Percentiles rank a stretch among this genome's conserved stretches.
Conservation (phyloP, 192 early-diverging fungal species). For the Neocallimastix lanati region DNA sequence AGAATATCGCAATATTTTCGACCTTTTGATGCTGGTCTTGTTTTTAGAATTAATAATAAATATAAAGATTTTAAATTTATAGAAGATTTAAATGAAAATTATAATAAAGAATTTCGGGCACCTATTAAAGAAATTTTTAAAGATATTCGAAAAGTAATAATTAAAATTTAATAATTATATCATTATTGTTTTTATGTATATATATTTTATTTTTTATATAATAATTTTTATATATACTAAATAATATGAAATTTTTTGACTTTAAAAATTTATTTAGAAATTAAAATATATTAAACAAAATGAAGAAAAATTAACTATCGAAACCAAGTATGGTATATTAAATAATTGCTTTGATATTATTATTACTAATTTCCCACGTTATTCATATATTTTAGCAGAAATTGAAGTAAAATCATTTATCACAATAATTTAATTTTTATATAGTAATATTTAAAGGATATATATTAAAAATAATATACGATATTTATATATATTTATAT, state of each 20-base stretch:
- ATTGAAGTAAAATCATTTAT: background rate
- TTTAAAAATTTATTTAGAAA: background rate
- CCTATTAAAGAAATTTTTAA: background rate
- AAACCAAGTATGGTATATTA: background rate
- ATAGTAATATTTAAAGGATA: no score
- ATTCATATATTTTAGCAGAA: background rate
- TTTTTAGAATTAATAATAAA: background rate
- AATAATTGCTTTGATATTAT: background rate
- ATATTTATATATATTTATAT: no score
- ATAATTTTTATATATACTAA: no score
- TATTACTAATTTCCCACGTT: background rate
- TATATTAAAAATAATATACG: no score
- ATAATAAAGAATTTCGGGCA: background rate
- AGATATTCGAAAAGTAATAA: background rate
- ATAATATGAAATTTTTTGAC: no score
- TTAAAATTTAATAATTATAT: no score
- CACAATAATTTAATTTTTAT: no score
- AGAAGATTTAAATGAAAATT: background rate
- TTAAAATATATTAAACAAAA: background rate
- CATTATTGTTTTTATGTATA: no score
- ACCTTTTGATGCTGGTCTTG: background rate
- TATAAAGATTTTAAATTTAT: background rate
- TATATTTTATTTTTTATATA: no score
- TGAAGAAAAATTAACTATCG: background rate
- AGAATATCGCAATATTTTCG: background rate